Percentiles rank a stretch among this genome's conserved stretches.
Conservation (phyloP, 2,329 filamentous ascomycete genomes). For the Bipolaris bicolor region DNA sequence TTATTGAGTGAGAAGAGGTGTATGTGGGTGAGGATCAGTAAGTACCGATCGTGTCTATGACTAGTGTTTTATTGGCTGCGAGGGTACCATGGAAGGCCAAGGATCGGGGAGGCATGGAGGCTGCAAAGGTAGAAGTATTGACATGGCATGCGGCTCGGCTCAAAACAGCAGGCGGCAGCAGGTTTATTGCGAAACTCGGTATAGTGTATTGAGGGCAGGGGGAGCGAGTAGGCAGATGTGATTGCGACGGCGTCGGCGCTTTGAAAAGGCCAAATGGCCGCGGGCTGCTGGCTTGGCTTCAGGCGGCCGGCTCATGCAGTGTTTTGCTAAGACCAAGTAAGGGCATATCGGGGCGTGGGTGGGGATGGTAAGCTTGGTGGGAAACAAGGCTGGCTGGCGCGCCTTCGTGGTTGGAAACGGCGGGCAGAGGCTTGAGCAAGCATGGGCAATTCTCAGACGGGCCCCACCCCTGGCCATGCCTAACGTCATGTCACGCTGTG, state of each 20-base stretch:
- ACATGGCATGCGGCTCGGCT: not conserved
- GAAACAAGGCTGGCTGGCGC: too few relatives aligned
- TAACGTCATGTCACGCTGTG: constrained; percentile 17
- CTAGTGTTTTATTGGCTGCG: not conserved
- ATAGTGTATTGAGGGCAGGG: not conserved
- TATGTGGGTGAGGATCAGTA: too few relatives aligned
- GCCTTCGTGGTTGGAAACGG: constrained; percentile 10
- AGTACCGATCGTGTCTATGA: too few relatives aligned
- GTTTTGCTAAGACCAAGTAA: not conserved
- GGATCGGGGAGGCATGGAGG: too few relatives aligned
- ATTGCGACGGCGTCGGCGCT: not conserved
- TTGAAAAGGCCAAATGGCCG: not conserved
- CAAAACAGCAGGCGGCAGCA: not conserved
- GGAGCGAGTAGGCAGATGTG: not conserved
- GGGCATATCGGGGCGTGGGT: too few relatives aligned
- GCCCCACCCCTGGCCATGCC: constrained; percentile 2
- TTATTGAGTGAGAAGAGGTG: too few relatives aligned
- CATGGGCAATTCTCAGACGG: constrained; percentile 7
- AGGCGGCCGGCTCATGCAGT: not conserved
- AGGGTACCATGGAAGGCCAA: not conserved
- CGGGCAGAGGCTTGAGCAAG: not conserved
- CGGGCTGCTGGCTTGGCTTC: not conserved
- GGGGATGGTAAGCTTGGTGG: not conserved
- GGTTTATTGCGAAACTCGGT: not conserved
- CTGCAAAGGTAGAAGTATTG: not conserved